phyloP scores from a whole-genome alignment of 306 rosid genomes.

The Ormosia semicastrata region DNA sequence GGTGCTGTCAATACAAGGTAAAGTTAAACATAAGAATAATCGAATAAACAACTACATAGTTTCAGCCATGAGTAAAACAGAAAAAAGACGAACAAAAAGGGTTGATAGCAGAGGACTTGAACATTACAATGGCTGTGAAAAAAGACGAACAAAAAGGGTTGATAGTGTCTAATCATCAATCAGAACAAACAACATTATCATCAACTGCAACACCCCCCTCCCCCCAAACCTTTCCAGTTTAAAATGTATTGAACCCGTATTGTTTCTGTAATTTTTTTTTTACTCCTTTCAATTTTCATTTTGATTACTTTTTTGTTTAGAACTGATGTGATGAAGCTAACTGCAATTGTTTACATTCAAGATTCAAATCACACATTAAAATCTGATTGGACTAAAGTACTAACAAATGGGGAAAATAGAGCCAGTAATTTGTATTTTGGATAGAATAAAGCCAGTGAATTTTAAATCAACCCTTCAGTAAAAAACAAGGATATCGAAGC shows the following conservation, averaged over 20 bases:
- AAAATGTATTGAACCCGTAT: background rate
- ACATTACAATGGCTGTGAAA: too few species aligned
- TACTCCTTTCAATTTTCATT: background rate
- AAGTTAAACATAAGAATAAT: constrained; percentile 1
- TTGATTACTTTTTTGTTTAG: background rate
- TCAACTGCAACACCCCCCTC: background rate
- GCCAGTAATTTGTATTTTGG: background rate
- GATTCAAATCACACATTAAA: background rate
- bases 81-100: background rate
- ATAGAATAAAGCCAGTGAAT: background rate
- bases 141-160: background rate
- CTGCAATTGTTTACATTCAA: background rate
- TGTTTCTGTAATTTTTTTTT: background rate
- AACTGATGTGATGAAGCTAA: background rate
- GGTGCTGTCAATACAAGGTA: constrained; percentile 50
- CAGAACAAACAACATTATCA: background rate
- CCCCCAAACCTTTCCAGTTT: background rate
- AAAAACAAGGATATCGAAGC: background rate
- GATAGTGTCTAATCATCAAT: too few species aligned
- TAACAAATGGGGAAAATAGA: background rate
- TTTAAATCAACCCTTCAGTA: background rate
- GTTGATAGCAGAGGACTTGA: too few species aligned
- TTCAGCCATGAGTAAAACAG: background rate
- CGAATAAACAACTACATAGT: background rate
- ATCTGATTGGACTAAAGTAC: background rate